Evolutionary conservation across 208 protist genomes (phyloP).

Genomic region (Novymonas esmeraldas): DNA sequence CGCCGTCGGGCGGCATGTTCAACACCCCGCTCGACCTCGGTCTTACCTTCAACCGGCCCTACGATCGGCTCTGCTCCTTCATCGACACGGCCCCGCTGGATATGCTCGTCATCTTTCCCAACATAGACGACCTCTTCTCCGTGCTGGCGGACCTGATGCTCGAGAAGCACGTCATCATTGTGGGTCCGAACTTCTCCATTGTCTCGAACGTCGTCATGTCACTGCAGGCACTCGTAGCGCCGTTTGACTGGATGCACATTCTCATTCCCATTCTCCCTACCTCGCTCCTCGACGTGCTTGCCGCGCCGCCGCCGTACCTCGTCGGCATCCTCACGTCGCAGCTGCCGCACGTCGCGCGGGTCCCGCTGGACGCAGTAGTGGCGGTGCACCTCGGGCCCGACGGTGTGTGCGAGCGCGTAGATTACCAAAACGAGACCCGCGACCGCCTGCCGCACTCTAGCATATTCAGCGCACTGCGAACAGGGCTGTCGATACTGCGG

Average conservation of each 20-base stretch:
- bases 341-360: conserved; percentile 39
- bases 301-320: conserved; percentile 76
- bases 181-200: conserved; percentile 77
- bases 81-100: conserved; percentile 78
- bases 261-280: conserved; percentile 78
- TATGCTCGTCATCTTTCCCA: conserved; percentile 65
- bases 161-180: conserved; percentile 82
- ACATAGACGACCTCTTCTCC: conserved; percentile 68
- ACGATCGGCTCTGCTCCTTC: conserved; percentile 81
- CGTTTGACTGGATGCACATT: conserved; percentile 90
- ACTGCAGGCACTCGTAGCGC: conserved; percentile 71
- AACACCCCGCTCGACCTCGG: conserved; percentile 42
- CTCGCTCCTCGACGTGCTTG: conserved; percentile 68
- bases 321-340: conserved; percentile 78
- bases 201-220: conserved; percentile 85
- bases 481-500: conserved; percentile 56
- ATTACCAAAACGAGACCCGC: conserved; percentile 54
- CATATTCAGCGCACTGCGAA: conserved; percentile 62
- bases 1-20: conserved; percentile 69
- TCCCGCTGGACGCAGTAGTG: conserved; percentile 60
- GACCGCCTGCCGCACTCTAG: conserved; percentile 70
- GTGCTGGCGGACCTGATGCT: conserved; percentile 69
- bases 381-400: conserved; percentile 57
- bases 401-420: conserved; percentile 59
- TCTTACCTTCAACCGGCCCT: conserved; percentile 61